A percentile compares a stretch with the other conserved stretches of the same genome.
These are phyloP conservation scores for Tulasnella sp. DNA, from an alignment of 768 basidiomycete species.

Conservation along the genomic window DNA sequence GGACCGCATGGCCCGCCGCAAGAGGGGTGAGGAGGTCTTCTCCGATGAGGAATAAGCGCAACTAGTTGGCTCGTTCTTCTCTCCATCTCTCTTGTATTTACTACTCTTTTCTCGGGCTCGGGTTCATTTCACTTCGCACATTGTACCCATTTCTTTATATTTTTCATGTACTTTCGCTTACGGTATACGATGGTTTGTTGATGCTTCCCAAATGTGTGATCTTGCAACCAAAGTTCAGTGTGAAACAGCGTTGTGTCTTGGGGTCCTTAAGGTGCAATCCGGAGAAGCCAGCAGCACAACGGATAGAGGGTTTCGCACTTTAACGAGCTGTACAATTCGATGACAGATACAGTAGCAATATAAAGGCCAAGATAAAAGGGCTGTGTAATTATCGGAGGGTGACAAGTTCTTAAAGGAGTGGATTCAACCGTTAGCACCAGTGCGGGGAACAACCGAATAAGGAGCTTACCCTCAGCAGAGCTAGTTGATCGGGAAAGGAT, in stretches of 20 bases:
- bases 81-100: not conserved
- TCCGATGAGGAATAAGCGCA: conserved; percentile 39
- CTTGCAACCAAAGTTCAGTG: not conserved
- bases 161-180: not conserved
- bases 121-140: not conserved
- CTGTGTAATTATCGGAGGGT: not conserved
- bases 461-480: not conserved
- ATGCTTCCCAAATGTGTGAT: not conserved
- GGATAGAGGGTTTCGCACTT: not conserved
- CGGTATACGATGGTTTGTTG: not conserved
- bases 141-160: not conserved
- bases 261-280: not conserved
- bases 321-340: not conserved
- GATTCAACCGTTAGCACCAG: not conserved
- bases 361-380: not conserved
- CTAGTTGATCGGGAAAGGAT: not conserved
- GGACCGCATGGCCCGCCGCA: conserved; percentile 87
- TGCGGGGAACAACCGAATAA: not conserved
- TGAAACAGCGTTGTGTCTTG: not conserved
- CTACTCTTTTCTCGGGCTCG: not conserved
- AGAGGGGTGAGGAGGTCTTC: conserved; percentile 72
- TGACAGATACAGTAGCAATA: not conserved
- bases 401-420: not conserved
- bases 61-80: not conserved
- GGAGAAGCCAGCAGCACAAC: not conserved